These are phyloP conservation scores for Discostella stelligera DNA, from an alignment of 352 stramenopile genomes.

Conservation along the genomic window DNA sequence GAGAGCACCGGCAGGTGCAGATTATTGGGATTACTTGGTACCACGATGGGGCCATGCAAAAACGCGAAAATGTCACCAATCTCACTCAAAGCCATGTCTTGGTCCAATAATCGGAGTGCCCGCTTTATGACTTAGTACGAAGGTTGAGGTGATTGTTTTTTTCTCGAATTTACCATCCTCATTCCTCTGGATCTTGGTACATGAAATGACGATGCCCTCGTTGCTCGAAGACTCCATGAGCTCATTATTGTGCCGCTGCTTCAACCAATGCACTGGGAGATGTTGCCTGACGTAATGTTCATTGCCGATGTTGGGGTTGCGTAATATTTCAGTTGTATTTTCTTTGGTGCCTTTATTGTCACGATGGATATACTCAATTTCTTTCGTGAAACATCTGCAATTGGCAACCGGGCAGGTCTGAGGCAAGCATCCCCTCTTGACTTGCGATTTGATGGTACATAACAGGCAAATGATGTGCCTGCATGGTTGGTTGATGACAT, in stretches of 20 bases:
- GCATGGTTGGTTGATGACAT: slow-evolving; percentile 7
- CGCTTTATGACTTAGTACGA: slow-evolving; percentile 5
- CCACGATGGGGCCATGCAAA: slow-evolving; percentile 5
- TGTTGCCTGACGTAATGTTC: slow-evolving; percentile 17
- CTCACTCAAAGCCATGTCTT: slow-evolving; percentile 6
- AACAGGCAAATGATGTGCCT: slow-evolving; percentile 8
- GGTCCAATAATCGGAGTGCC: slow-evolving; percentile 2
- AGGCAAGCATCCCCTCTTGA: slow-evolving; percentile 4
- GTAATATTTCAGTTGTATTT: too few relatives aligned
- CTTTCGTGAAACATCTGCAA: slow-evolving; percentile 1
- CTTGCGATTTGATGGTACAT: slow-evolving; percentile 9
- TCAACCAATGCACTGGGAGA: slow-evolving; percentile 7
- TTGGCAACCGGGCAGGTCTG: slow-evolving; percentile 7
- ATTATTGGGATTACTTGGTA: slow-evolving; percentile 9
- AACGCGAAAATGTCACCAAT: slow-evolving; percentile 7
- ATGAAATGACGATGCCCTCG: not conserved
- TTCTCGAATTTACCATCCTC: slow-evolving; percentile 1
- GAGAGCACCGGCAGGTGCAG: slow-evolving; percentile 13
- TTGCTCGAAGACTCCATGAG: not conserved
- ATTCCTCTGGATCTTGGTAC: slow-evolving; percentile 4
- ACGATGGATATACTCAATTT: not conserved
- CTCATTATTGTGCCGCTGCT: not conserved
- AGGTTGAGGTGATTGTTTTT: slow-evolving; percentile 13
- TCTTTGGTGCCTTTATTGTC: not conserved
- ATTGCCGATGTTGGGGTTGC: slow-evolving; percentile 5